A percentile compares a stretch with the other conserved stretches of the same genome.
Evolutionary conservation across 495 filamentous ascomycete species (phyloP).

Genomic region (Penicillium cinerascens): DNA sequence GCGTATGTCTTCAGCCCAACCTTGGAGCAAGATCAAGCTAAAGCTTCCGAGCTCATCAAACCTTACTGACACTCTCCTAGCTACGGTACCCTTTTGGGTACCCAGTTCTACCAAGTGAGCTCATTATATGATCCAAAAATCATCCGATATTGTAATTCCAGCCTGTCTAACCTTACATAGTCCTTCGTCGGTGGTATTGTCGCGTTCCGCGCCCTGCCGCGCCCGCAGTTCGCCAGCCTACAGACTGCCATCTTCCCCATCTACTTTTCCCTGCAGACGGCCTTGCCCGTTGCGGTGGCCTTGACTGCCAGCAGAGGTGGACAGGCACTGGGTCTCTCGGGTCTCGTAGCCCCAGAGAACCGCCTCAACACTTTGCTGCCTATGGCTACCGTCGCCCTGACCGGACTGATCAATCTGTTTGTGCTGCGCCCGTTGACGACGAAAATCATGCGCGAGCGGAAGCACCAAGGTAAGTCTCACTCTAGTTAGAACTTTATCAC

Average conservation of each 20-base stretch:
- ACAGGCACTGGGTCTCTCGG: constrained; percentile 44
- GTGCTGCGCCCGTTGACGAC: constrained; percentile 70
- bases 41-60: neutral
- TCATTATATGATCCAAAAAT: neutral
- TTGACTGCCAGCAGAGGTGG: constrained; percentile 68
- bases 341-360: constrained; percentile 54
- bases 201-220: constrained; percentile 68
- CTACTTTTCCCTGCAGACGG: constrained; percentile 81
- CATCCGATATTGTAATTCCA: neutral
- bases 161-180: constrained; percentile 29
- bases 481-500: neutral
- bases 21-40: neutral
- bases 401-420: constrained; percentile 62
- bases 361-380: constrained; percentile 59
- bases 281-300: constrained; percentile 67
- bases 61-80: constrained; percentile 41
- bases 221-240: constrained; percentile 74
- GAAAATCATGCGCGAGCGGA: constrained; percentile 67
- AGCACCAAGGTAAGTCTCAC: constrained; percentile 61
- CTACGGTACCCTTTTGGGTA: constrained; percentile 76
- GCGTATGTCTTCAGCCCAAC: constrained; percentile 50
- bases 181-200: constrained; percentile 77
- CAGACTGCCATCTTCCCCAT: constrained; percentile 77
- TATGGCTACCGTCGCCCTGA: constrained; percentile 58
- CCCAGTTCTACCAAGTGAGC: constrained; percentile 71